phyloP scores from a whole-genome alignment of 129 eudicot species.

The Smallanthus sonchifolius region DNA sequence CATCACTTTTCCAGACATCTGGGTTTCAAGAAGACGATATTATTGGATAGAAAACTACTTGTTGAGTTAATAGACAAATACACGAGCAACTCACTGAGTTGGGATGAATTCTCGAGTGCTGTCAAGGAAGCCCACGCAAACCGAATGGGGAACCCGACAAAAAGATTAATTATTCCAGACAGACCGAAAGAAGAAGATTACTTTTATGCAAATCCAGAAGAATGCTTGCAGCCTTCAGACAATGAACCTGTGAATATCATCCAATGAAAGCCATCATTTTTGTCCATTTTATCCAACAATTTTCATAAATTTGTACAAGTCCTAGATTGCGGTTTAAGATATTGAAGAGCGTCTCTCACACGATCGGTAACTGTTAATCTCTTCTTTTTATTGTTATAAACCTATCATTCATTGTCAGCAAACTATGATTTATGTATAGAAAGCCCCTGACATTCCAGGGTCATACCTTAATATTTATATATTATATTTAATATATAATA shows the following conservation, averaged over 20 bases:
- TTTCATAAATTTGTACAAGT: slow-evolving; percentile 9
- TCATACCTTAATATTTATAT: slow-evolving; percentile 9
- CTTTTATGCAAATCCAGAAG: slow-evolving; percentile 89
- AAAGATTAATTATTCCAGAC: slow-evolving; percentile 75
- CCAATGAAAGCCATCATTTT: slow-evolving; percentile 20
- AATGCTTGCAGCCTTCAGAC: slow-evolving; percentile 67
- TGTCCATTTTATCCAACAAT: slow-evolving; percentile 15
- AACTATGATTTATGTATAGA: slow-evolving; percentile 28
- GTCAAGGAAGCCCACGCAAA: slow-evolving; percentile 66
- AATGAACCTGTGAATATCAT: slow-evolving; percentile 42
- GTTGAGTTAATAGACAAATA: slow-evolving; percentile 85
- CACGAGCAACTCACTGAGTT: slow-evolving; percentile 49
- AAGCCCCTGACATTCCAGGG: slow-evolving; percentile 33
- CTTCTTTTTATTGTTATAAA: not conserved
- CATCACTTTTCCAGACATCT: slow-evolving; percentile 50
- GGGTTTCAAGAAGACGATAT: slow-evolving; percentile 81
- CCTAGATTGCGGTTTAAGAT: not conserved
- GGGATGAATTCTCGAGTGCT: slow-evolving; percentile 86
- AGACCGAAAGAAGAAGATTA: slow-evolving; percentile 96
- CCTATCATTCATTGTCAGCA: slow-evolving; percentile 12
- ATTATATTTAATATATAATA: not conserved
- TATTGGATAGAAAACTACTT: slow-evolving; percentile 67
- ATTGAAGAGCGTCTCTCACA: not conserved
- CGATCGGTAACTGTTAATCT: slow-evolving; percentile 16
- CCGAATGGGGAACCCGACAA: slow-evolving; percentile 80